These are phyloP conservation scores for Eutrema japonicum DNA, from an alignment of 345 rosid genomes.

Conservation along the genomic window DNA sequence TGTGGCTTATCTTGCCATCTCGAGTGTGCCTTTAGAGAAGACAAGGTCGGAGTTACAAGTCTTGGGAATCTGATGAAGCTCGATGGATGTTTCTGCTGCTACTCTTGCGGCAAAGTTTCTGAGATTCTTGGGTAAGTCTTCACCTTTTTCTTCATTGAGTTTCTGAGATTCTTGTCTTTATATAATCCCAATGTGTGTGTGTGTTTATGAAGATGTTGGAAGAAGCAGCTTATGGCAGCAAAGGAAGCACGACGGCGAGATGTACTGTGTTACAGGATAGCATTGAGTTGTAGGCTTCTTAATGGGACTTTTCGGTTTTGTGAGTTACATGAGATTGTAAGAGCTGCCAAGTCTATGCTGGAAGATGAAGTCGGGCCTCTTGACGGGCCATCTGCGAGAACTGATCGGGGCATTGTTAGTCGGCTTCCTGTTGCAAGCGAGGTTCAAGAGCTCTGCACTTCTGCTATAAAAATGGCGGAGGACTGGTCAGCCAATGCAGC, in stretches of 20 bases:
- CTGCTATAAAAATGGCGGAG: conserved; percentile 73
- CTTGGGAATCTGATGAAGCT: conserved; percentile 40
- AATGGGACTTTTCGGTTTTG: conserved; percentile 72
- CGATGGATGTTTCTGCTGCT: conserved; percentile 72
- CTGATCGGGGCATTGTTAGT: conserved; percentile 88
- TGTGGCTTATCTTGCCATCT: conserved; percentile 94
- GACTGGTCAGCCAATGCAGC: conserved; percentile 54
- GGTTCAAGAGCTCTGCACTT: conserved; percentile 75
- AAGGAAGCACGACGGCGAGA: conserved; percentile 93
- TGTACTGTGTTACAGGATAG: conserved; percentile 81
- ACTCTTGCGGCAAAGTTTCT: conserved; percentile 96
- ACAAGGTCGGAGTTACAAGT: conserved; percentile 78
- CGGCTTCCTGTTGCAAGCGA: conserved; percentile 77
- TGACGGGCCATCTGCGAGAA: conserved; percentile 66
- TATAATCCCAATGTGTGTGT: conserved; percentile 9
- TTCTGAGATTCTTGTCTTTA: conserved; percentile 71
- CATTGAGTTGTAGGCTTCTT: conserved; percentile 76
- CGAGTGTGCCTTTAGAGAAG: conserved; percentile 83
- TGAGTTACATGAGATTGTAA: conserved; percentile 70
- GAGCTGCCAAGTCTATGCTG: conserved; percentile 69
- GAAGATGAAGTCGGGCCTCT: conserved; percentile 89
- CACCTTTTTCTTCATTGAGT: conserved; percentile 40
- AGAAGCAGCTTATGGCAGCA: conserved; percentile 79
- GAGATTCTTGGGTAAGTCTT: conserved; percentile 79
- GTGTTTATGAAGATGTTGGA: conserved; percentile 63